Base-by-base conservation (phyloP, 148 eudicot species). In the Rhododendron ferrugineum region DNA sequence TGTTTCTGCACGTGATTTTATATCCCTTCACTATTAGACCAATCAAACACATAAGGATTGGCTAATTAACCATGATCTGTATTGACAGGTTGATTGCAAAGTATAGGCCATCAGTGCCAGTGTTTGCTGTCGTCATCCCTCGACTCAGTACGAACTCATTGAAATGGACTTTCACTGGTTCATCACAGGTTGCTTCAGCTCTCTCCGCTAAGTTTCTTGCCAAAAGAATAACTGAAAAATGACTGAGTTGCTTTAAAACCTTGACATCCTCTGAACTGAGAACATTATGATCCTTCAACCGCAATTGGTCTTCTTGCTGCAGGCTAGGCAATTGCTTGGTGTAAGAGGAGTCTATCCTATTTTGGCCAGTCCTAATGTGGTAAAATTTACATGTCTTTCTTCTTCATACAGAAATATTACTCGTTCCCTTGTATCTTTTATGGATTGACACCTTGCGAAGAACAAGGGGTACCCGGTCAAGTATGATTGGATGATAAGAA, bases 251-350 rank as follows among this genome's bases (percentile, higher is more conserved):
- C 37, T 80, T 22, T 10, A 16, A 68, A 28, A 16, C 20, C 60
- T 84, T 10, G 26, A 28, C 74, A n/a, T 66, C 70, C 16, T 20
- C n/a, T 68, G 32, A 32, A 22, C 54, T 62, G 16, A 54, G 3
- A 54, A 73, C 40, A 50, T 49, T 10, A 58, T 72, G 85, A 52
- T 68, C 77, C 77, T 64, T 37, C 32, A 79, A 79, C 49, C 6
- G 5, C 26, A 46, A 32, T 44, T 37, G 40, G 20, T 80, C 72
- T 68, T 60, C 85, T 66, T 77, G 28, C 23, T 85, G 80, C 93
- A 92, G 94, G 94, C 94, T 44, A 90, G 91, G 72, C 94, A 92
- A 84, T 86, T 91, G 91, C 94, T 91, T 30, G 90, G 87, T 62
- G 91, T 92, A 26, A 86, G 94, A 87, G 94, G 94, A 89, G 88